Percentiles rank a stretch among this genome's conserved stretches.
Conservation (phyloP, 176 grass and related monocot genomes). For the Eleusine indica region DNA sequence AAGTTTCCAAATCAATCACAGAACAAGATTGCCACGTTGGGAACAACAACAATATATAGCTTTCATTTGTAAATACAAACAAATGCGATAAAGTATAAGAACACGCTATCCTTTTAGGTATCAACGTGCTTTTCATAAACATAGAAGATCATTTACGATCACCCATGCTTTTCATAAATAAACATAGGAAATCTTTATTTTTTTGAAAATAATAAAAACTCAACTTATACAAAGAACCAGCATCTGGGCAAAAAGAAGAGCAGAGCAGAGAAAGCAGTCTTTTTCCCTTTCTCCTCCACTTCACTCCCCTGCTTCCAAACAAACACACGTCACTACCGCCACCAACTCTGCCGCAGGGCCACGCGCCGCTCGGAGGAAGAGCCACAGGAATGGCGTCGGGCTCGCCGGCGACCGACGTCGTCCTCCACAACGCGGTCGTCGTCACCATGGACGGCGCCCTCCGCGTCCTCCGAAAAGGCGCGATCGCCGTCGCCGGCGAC, state of each 20-base stretch:
- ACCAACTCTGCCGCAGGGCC: neutral
- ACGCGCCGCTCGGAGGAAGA: neutral
- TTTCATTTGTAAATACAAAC: neutral
- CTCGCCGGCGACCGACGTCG: neutral
- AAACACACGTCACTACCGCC: neutral
- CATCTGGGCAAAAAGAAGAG: neutral
- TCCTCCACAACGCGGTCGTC: conserved; percentile 64
- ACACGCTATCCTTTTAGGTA: too few relatives aligned
- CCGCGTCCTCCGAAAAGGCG: conserved; percentile 62
- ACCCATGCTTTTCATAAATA: too few relatives aligned
- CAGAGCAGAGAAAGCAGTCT: neutral
- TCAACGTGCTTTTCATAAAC: too few relatives aligned
- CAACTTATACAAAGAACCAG: too few relatives aligned
- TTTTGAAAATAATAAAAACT: too few relatives aligned
- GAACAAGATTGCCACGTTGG: conserved; percentile 1
- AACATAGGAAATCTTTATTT: too few relatives aligned
- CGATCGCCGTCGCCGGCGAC: conserved; percentile 59
- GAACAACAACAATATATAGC: neutral
- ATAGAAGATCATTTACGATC: too few relatives aligned
- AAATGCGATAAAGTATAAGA: neutral
- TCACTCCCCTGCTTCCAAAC: neutral
- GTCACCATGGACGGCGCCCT: conserved; percentile 67
- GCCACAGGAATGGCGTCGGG: neutral
- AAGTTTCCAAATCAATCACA: conserved; percentile 40
- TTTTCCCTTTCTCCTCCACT: neutral